Evolutionary conservation across 345 rosid species (phyloP).

Genomic region (Pistacia vera): DNA sequence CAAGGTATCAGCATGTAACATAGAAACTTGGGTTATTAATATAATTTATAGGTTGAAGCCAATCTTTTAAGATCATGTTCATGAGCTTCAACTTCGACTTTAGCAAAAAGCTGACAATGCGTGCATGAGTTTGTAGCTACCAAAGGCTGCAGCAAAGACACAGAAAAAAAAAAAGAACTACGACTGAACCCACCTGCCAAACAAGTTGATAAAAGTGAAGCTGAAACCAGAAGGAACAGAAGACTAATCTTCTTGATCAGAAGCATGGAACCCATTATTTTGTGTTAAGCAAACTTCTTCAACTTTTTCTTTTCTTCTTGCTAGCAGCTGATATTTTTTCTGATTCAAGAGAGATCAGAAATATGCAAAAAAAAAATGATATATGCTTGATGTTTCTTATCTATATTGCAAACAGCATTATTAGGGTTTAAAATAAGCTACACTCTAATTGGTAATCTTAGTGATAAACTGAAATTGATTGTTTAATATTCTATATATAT

Average conservation of each 20-base stretch:
- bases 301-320: constrained; percentile 14
- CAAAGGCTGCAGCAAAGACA: constrained; percentile 24
- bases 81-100: neutral
- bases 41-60: too few species aligned
- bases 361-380: constrained; percentile 22
- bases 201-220: constrained; percentile 42
- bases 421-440: neutral
- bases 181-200: constrained; percentile 43
- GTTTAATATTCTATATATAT: constrained; percentile 33
- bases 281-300: constrained; percentile 17
- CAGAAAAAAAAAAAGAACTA: neutral
- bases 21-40: neutral
- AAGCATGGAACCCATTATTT: constrained; percentile 41
- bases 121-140: constrained; percentile 5
- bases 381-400: neutral
- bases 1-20: neutral
- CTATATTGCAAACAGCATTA: constrained; percentile 5
- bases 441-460: neutral
- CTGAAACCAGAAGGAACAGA: constrained; percentile 55
- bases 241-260: constrained; percentile 38
- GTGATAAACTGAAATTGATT: constrained; percentile 19
- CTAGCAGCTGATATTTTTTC: constrained; percentile 4
- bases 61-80: too few species aligned
- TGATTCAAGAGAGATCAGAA: constrained; percentile 16
- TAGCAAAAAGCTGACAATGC: constrained; percentile 3